Evolutionary conservation across 176 grass and related monocot genomes (phyloP), one percentile per base, ranked within the genome.

Genomic region (Panicum miliaceum): DNA sequence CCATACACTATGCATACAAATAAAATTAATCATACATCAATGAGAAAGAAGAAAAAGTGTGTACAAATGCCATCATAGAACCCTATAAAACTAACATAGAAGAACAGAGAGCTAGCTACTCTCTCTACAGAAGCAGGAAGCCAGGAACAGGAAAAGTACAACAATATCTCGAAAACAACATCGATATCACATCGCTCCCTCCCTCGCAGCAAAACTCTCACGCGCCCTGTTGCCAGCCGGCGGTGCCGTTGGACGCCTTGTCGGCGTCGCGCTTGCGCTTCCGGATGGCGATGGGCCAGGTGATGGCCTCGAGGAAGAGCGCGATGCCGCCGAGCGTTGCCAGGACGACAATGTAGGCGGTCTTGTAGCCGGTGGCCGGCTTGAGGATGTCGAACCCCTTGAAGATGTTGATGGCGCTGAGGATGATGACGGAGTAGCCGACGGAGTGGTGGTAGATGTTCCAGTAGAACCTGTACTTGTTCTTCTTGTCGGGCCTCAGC

Each of bases 391-490:
- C 16, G 73, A 99, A 86, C 0, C 97, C 97, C 79, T 99, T 92
- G 83, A 99, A 99, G 70, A 96, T 92, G 88, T 99, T 99, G 64
- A 92, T 6, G 56, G 84, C 78, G 78, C 75, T 77, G 61, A 96
- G 67, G 43, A 90, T 0, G 75, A 99, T 92, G 11, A 92, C 91
- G 16, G 78, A 27, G 89, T 99, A 99, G 29, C 97, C 97, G 12
- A 99, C 81, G 34, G 84, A 51, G 73, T 88, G 80, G 82, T 99
- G 97, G 88, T 99, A 96, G 19, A 86, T 77, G 78, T 99, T 99
- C 97, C 97, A 99, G 88, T 96, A 99, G 5, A 89, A 5, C 57
- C 97, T 87, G 87, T 91, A 91, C 90, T 94, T 99, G 93, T 99
- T 89, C 82, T 91, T 88, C 81, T 92, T 92, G 90, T 94, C 84